Conservation (phyloP, 2,329 filamentous ascomycete species). For the Neofusicoccum cordaticola region DNA sequence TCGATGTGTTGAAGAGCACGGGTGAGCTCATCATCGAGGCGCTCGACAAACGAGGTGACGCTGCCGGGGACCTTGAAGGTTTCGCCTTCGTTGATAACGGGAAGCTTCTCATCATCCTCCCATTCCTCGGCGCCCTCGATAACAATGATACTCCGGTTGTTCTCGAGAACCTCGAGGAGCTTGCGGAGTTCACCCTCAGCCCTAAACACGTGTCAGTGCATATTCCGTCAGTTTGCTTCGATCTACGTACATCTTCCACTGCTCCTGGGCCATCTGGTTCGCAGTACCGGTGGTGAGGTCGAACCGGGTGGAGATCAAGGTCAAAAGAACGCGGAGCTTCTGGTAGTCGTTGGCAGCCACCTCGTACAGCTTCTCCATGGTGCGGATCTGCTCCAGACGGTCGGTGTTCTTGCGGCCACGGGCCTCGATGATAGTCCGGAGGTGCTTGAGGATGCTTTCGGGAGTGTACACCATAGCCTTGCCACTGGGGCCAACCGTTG, state of each 20-base stretch:
- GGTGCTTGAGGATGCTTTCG: conserved; percentile 96
- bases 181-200: conserved; percentile 81
- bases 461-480: conserved; percentile 89
- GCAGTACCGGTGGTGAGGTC: conserved; percentile 78
- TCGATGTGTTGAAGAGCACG: conserved; percentile 97
- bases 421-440: conserved; percentile 88
- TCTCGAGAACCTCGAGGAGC: conserved; percentile 75
- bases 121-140: conserved; percentile 93
- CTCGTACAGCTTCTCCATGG: conserved; percentile 94
- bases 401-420: conserved; percentile 99
- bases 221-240: not conserved
- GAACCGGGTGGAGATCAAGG: conserved; percentile 89
- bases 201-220: conserved; percentile 24
- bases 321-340: conserved; percentile 85
- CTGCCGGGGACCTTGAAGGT: conserved; percentile 91
- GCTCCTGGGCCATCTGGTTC: conserved; percentile 87
- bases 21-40: conserved; percentile 94
- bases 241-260: conserved; percentile 74
- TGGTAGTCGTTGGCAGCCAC: conserved; percentile 91
- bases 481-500: conserved; percentile 83
- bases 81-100: conserved; percentile 68
- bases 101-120: conserved; percentile 97
- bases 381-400: conserved; percentile 86
- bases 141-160: conserved; percentile 77
- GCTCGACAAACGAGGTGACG: conserved; percentile 89